Base-by-base conservation (phyloP, 2,329 filamentous ascomycete species). In the Didymella pomorum region DNA sequence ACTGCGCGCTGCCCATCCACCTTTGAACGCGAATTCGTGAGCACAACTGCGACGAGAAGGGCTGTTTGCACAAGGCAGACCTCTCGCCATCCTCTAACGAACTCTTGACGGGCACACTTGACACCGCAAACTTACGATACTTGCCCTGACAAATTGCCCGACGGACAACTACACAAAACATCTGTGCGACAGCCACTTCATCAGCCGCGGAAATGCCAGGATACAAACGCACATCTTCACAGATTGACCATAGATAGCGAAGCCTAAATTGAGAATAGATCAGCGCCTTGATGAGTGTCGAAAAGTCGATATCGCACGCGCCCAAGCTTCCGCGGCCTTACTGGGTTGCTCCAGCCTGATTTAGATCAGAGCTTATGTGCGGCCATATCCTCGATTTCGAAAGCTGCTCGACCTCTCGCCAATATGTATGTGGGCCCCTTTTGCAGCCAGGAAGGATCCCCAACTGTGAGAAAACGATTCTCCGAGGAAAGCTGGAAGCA, bases 91-190 rank as follows among this genome's bases (percentile, higher is more conserved):
- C 16, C 4, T 25, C 14, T 11, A 8, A 20, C 25, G 4, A 29
- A 23, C 18, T 1, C 20, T 7, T 21, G 8, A 9, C 16, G 10
- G 7, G 16, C 14, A 20, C n/a, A 5, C 12, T 28, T 20, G 33
- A 39, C 9, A 26, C 10, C 28, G 33, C 9, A 39, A 39, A 18
- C 11, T 21, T 1, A 10, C 33, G 6, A 8, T 6, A 20, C 10
- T 23, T 10, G 25, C 21, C 2, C 2, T 44, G 29, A 9, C 0
- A 52, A 3, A 5, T 44, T 48, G 26, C 21, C 54, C 43, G 54
- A 56, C 53, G 46, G 53, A 50, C 37, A 45, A 50, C 20, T 35
- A 26, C n/a, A n/a, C 33, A 39, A 39, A 39, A 18, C 35, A 20
- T 39, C 35, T 39, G 35, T 18, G 44, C 35, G 29, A 49, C 39